Evolutionary conservation across 2,329 filamentous ascomycete species (phyloP), one percentile per base, ranked within the genome.

Genomic region (Chrysosporium queenslandicum): DNA sequence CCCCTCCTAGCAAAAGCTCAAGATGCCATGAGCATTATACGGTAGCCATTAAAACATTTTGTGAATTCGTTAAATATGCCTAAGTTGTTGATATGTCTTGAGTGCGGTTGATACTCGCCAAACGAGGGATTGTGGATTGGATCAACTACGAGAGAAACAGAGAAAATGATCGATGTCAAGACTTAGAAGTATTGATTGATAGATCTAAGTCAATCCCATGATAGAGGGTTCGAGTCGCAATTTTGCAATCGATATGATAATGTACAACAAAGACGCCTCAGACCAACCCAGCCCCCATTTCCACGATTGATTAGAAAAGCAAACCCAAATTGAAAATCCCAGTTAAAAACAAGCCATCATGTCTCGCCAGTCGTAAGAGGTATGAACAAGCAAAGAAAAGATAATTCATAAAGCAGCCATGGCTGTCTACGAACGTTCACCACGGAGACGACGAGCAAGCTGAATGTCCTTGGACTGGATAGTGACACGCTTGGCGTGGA

Each of bases 401-500:
- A 64, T 58, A 63, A 58, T 62, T 52, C 54, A 52, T 53, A 41
- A 55, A 39, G 16, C 18, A 41, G 20, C 23, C n/a, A 25, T 52
- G 53, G 51, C 43, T 58, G 64, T 68, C 73, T 81, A 91, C 78
- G 87, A 89, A 72, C 87, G 85, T 79, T 92, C 90, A 62, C 92
- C 92, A 67, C 92, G 87, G 68, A 98, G 87, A 67, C 92, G 87
- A 63, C 92, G 86, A 66, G 91, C 90, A 47, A 97, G 83, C 77
- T 97, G 91, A 70, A 97, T 96, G 66, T 96, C 91, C 80, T 96
- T 96, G 74, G 70, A 73, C 68, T 76, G 91, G 75, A 97, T 97
- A 68, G 91, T 97, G 68, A 97, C 92, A 77, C 92, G 89, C 83
- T 97, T 97, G 75, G 92, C 91, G 77, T 97, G 92, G 73, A 97